phyloP scores from a whole-genome alignment of 2,329 filamentous ascomycete genomes.

The Hawksworthiomyces lignivorus region DNA sequence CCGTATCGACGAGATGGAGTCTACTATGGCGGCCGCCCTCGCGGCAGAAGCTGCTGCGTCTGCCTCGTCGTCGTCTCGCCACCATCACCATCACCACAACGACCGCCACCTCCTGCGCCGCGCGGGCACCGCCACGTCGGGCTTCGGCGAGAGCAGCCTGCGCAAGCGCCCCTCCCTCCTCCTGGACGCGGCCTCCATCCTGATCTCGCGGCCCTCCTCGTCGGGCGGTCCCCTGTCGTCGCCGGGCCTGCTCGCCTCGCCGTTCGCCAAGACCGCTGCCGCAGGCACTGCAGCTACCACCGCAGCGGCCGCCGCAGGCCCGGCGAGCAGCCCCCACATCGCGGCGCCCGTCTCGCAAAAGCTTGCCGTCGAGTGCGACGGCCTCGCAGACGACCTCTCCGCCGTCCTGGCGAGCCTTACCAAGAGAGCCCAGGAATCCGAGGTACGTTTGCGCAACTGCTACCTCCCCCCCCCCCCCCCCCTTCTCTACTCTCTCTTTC shows the following conservation, averaged over 20 bases:
- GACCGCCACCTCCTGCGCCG: neutral
- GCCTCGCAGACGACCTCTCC: slow-evolving; percentile 43
- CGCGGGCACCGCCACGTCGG: slow-evolving; percentile 12
- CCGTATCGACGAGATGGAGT: slow-evolving; percentile 37
- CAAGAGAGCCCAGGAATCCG: slow-evolving; percentile 51
- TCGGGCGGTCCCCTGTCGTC: no score
- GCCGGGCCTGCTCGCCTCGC: no score
- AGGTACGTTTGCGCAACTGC: slow-evolving; percentile 8
- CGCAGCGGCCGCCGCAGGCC: neutral
- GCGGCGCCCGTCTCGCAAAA: neutral
- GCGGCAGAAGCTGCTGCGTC: slow-evolving; percentile 4
- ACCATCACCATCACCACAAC: neutral
- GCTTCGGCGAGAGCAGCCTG: neutral
- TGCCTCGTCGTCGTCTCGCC: neutral
- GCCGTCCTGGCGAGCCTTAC: slow-evolving; percentile 43
- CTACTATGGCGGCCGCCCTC: slow-evolving; percentile 16
- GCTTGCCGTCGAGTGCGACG: slow-evolving; percentile 27
- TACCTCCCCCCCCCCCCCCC: no score
- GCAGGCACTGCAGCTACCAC: neutral
- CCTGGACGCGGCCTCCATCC: slow-evolving; percentile 2
- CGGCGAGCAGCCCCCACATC: neutral
- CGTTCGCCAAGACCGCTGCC: neutral
- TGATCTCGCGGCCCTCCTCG: slow-evolving; percentile 1
- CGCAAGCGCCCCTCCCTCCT: neutral
- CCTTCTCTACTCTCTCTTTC: no score